These are phyloP conservation scores for Ochetophila trinervis DNA, from an alignment of 306 rosid species.

Conservation along the genomic window DNA sequence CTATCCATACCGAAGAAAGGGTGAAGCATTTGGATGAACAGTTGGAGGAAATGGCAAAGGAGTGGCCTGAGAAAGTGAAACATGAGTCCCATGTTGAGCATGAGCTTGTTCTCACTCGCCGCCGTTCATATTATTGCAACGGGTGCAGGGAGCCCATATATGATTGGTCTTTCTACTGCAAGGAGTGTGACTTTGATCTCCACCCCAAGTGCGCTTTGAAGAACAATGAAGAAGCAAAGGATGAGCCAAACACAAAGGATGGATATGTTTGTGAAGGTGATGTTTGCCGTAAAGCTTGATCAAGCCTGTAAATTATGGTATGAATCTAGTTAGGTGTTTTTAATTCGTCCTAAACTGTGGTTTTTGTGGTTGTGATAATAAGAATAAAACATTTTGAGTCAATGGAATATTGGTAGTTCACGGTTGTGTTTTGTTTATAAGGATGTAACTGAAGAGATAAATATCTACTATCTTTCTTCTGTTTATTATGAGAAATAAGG, in stretches of 20 bases:
- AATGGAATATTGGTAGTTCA: too few species aligned
- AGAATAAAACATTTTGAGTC: too few species aligned
- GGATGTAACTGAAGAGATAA: too few species aligned
- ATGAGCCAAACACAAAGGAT: conserved; percentile 19
- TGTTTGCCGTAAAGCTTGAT: conserved; percentile 36
- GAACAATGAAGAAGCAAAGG: conserved; percentile 20
- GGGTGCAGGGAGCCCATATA: conserved; percentile 30
- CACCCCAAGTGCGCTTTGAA: conserved; percentile 49
- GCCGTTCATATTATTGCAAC: conserved; percentile 17
- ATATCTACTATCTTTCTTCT: too few species aligned
- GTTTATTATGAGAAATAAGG: too few species aligned
- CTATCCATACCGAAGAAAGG: conserved; percentile 40
- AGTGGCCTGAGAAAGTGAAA: conserved; percentile 44
- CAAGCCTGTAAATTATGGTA: neutral
- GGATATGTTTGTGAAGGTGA: conserved; percentile 40
- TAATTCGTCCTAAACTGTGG: too few species aligned
- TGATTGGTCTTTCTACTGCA: conserved; percentile 35
- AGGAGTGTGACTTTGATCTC: conserved; percentile 43
- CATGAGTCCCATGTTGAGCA: conserved; percentile 39
- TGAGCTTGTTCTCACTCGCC: conserved; percentile 18
- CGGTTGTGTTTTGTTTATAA: too few species aligned
- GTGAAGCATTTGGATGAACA: conserved; percentile 33
- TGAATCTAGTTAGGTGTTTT: too few species aligned
- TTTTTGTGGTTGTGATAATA: too few species aligned
- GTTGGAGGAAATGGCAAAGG: conserved; percentile 26